These are phyloP conservation scores for Candida chilensis DNA, from an alignment of 805 yeast species.

Conservation along the genomic window DNA sequence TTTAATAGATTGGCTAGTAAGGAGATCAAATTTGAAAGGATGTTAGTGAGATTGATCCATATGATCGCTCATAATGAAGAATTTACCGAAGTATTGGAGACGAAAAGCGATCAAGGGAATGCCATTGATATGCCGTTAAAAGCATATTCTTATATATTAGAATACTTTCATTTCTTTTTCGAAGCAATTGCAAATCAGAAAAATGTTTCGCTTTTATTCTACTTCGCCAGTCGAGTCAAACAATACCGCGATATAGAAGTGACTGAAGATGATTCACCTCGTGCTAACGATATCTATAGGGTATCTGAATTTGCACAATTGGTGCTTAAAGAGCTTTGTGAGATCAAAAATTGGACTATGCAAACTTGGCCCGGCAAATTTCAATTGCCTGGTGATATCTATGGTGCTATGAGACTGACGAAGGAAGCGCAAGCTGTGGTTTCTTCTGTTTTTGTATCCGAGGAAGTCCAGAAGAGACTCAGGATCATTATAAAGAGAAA, in stretches of 20 bases:
- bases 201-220: slow-evolving; percentile 66
- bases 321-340: slow-evolving; percentile 48
- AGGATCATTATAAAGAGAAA: slow-evolving; percentile 14
- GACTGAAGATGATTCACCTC: slow-evolving; percentile 19
- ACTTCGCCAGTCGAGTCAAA: slow-evolving; percentile 69
- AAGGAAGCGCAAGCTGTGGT: slow-evolving; percentile 50
- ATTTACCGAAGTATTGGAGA: slow-evolving; percentile 30
- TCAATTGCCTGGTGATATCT: slow-evolving; percentile 62
- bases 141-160: slow-evolving; percentile 45
- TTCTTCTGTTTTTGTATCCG: slow-evolving; percentile 47
- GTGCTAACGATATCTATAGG: slow-evolving; percentile 40
- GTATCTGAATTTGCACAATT: slow-evolving; percentile 70
- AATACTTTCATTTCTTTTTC: slow-evolving; percentile 52
- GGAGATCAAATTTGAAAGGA: slow-evolving; percentile 52
- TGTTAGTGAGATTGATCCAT: slow-evolving; percentile 60
- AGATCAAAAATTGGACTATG: slow-evolving; percentile 55
- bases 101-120: slow-evolving; percentile 7
- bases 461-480: slow-evolving; percentile 28
- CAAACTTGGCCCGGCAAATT: slow-evolving; percentile 79
- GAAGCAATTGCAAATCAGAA: slow-evolving; percentile 52
- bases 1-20: slow-evolving; percentile 26
- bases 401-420: slow-evolving; percentile 47
- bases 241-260: slow-evolving; percentile 58
- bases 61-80: slow-evolving; percentile 70
- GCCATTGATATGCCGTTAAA: slow-evolving; percentile 14